Evolutionary conservation across 1,284 basidiomycete species (phyloP).

Genomic region (Vanrija sp.): DNA sequence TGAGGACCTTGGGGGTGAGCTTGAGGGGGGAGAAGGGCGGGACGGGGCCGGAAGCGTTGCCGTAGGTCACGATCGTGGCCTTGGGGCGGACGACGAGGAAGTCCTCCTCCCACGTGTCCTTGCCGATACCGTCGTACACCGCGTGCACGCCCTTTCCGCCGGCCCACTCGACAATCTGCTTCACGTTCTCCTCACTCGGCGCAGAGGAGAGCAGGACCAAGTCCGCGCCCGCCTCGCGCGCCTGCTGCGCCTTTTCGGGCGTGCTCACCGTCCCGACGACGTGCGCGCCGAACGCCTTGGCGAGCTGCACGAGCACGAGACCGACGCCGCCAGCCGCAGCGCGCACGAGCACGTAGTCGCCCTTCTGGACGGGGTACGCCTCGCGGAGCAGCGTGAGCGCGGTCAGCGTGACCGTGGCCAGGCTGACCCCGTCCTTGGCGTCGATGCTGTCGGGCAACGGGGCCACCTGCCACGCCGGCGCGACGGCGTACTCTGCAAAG

Average conservation of each 20-base stretch:
- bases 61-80: slow-evolving; percentile 73
- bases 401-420: slow-evolving; percentile 73
- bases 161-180: slow-evolving; percentile 20
- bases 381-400: slow-evolving; percentile 75
- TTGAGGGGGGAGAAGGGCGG: slow-evolving; percentile 65
- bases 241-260: slow-evolving; percentile 76
- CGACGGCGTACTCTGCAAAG: slow-evolving; percentile 72
- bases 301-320: slow-evolving; percentile 53
- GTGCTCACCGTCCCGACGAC: slow-evolving; percentile 95
- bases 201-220: slow-evolving; percentile 76
- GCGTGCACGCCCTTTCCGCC: slow-evolving; percentile 76
- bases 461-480: slow-evolving; percentile 64
- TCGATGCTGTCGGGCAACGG: slow-evolving; percentile 53
- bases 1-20: slow-evolving; percentile 77
- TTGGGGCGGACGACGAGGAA: slow-evolving; percentile 75
- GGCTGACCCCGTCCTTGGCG: slow-evolving; percentile 63
- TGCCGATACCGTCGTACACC: slow-evolving; percentile 89
- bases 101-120: slow-evolving; percentile 82
- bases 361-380: slow-evolving; percentile 69
- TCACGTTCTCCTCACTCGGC: slow-evolving; percentile 52
- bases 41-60: slow-evolving; percentile 67
- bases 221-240: slow-evolving; percentile 73
- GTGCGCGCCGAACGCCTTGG: slow-evolving; percentile 61
- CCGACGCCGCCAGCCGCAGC: slow-evolving; percentile 79
- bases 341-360: slow-evolving; percentile 59